Conservation (phyloP, 2,329 filamentous ascomycete species). For the Daldinia sp. region DNA sequence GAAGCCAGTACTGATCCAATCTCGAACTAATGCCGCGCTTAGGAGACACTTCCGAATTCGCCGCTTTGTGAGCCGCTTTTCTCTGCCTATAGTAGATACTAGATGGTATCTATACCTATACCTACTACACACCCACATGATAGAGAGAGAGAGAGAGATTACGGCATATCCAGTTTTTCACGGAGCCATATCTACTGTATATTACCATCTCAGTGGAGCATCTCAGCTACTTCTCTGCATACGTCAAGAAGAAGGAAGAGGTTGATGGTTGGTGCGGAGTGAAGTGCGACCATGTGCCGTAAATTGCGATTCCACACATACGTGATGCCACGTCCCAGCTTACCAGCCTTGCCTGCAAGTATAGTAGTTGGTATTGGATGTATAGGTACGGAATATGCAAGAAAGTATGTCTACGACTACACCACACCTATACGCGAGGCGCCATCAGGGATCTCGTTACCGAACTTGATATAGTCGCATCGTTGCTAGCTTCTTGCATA, state of each 20-base stretch:
- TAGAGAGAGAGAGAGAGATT: slow-evolving; percentile 3
- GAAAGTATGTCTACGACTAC: slow-evolving; percentile 19
- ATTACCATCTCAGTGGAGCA: neutral
- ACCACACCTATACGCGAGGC: slow-evolving; percentile 34
- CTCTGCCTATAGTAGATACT: neutral
- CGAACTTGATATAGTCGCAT: slow-evolving; percentile 44
- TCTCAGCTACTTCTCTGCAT: slow-evolving; percentile 12
- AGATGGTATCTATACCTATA: slow-evolving; percentile 11
- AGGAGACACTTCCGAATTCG: slow-evolving; percentile 24
- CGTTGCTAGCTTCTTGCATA: slow-evolving; percentile 49
- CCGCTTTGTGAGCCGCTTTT: slow-evolving; percentile 21
- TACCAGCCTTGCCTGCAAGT: slow-evolving; percentile 25
- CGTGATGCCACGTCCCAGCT: slow-evolving; percentile 12
- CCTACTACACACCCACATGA: slow-evolving; percentile 10
- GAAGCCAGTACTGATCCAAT: slow-evolving; percentile 29
- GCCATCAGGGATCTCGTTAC: slow-evolving; percentile 41
- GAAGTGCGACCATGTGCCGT: slow-evolving; percentile 6
- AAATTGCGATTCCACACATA: slow-evolving; percentile 9
- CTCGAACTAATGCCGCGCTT: slow-evolving; percentile 15
- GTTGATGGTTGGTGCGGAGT: neutral
- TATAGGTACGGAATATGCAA: slow-evolving; percentile 37
- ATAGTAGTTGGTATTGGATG: slow-evolving; percentile 26
- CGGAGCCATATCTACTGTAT: slow-evolving; percentile 2
- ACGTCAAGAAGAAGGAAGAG: slow-evolving; percentile 5
- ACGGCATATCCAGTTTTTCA: slow-evolving; percentile 11